These are phyloP conservation scores for Spatholobus suberectus DNA, from an alignment of 306 rosid species.

Conservation along the genomic window DNA sequence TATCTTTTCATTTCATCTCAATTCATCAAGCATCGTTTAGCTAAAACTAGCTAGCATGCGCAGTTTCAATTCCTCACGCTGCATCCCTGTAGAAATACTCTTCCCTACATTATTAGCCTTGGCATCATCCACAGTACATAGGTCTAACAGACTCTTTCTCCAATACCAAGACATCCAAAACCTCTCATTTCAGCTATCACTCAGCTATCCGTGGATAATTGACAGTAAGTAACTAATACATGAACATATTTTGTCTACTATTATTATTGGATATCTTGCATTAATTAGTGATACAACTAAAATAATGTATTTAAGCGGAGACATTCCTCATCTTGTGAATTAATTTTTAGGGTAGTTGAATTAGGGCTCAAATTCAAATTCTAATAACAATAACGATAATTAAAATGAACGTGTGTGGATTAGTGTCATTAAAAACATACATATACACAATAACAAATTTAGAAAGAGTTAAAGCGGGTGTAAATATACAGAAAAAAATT, in stretches of 20 bases:
- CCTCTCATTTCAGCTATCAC: not conserved
- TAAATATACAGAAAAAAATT: no score
- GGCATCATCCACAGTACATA: constrained; percentile 6
- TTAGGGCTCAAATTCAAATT: not conserved
- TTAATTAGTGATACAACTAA: no score
- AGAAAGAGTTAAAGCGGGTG: no score
- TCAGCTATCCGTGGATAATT: not conserved
- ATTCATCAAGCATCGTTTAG: not conserved
- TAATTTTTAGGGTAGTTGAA: not conserved
- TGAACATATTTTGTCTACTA: not conserved
- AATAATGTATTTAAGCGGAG: no score
- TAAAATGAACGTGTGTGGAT: not conserved
- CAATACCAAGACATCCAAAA: not conserved
- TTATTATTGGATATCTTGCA: no score
- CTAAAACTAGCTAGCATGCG: not conserved
- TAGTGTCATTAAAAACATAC: no score
- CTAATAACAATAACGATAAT: not conserved
- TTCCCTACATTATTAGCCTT: not conserved
- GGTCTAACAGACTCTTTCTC: not conserved
- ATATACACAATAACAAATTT: no score
- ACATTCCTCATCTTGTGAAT: no score
- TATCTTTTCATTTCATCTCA: not conserved
- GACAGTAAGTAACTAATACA: not conserved
- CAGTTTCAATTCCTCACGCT: not conserved
- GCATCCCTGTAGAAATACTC: constrained; percentile 21